Evolutionary conservation across 2,329 filamentous ascomycete species (phyloP), one percentile per base, ranked within the genome.

Genomic region (Phaeosphaeriaceae sp.): DNA sequence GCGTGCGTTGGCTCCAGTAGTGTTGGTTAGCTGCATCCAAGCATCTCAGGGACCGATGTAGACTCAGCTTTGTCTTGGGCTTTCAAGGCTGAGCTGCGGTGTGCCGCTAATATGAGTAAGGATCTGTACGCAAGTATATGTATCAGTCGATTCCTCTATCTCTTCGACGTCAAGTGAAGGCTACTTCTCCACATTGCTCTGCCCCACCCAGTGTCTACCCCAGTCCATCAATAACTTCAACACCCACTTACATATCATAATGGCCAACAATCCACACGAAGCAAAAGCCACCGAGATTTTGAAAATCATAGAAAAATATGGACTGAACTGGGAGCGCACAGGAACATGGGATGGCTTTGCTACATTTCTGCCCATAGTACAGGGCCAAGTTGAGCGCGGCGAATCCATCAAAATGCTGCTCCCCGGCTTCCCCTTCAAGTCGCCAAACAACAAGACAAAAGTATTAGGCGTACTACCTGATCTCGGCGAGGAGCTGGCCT

Each of bases 341-440:
- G 60, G 56, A 18, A 44, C 46, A 21, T 63, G 61, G 61, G 61
- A 64, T 35, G 63, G 58, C 4, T 61, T 66, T 12, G 50, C 55
- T 11, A 63, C 56, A 3, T 66, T 66, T 26, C 33, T 63, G 15
- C 60, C 56, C 1, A 43, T 56, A 18, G 58, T 65, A 2, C 37
- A 46, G 21, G 55, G 51, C 6, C 60, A 63, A 17, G 60, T 63
- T 8, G 47, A 60, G 50, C 52, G 50, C 8, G 44, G 47, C 6
- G 54, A 64, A 34, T 54, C 66, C 3, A 47, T 70, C 26, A 58
- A 47, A 17, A 56, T 71, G 48, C 53, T 69, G 12, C 75, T 86
- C 0, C 84, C 83, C 0, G 83, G 82, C 0, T 86, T 86, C 37
- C 83, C 83, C 0, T 86, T 84, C 75, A 86, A 86, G 58, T 85